Conservation (phyloP, 176 grass and related monocot species). For the Eragrostis nindensis region DNA sequence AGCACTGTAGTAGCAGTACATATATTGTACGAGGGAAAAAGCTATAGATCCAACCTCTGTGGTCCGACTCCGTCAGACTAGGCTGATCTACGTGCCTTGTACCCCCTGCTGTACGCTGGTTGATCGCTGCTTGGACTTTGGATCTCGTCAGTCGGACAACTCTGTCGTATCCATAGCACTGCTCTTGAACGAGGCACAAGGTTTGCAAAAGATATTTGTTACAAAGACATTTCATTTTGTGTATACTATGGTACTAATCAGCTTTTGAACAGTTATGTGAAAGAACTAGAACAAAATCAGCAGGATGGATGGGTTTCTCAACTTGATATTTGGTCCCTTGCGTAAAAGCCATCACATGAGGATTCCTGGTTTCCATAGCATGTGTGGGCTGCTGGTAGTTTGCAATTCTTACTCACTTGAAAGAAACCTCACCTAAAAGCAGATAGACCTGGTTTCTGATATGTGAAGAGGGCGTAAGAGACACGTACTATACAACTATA, state of each 20-base stretch:
- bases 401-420: neutral
- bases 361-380: neutral
- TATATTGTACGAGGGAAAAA: slow-evolving; percentile 18
- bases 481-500: neutral
- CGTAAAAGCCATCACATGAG: neutral
- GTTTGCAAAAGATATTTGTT: neutral
- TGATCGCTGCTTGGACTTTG: too few species aligned
- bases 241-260: neutral
- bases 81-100: too few species aligned
- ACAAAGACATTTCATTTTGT: neutral
- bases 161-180: too few species aligned
- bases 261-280: neutral
- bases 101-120: too few species aligned
- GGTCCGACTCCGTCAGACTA: too few species aligned
- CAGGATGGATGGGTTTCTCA: neutral
- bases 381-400: too few species aligned
- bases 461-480: neutral
- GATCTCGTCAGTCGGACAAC: too few species aligned
- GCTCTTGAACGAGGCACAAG: too few species aligned
- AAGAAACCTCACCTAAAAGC: neutral
- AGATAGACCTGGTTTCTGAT: neutral
- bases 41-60: too few species aligned
- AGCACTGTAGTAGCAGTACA: neutral
- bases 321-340: slow-evolving; percentile 25
- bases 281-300: neutral